Percentiles rank a stretch among this genome's conserved stretches.
These are phyloP conservation scores for Rehmannia glutinosa DNA, from an alignment of 257 asterid species.

Conservation along the genomic window DNA sequence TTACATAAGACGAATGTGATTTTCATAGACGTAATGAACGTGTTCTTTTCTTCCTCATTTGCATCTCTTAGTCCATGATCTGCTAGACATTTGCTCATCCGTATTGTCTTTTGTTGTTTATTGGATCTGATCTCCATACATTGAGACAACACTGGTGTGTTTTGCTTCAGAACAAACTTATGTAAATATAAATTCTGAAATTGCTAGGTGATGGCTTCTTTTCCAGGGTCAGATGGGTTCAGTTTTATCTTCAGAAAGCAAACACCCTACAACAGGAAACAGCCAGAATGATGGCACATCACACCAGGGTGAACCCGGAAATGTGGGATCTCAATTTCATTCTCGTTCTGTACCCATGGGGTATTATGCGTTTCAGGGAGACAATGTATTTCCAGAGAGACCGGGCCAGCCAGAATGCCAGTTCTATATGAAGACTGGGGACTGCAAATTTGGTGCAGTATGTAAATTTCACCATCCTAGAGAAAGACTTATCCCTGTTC, in stretches of 20 bases:
- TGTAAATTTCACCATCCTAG: constrained; percentile 97
- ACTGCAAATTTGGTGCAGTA: constrained; percentile 90
- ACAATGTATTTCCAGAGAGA: constrained; percentile 87
- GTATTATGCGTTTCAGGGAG: constrained; percentile 71
- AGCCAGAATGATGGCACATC: constrained; percentile 47
- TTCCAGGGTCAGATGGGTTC: constrained; percentile 78
- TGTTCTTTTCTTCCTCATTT: neutral
- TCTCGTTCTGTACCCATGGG: constrained; percentile 63
- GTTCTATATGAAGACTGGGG: constrained; percentile 96
- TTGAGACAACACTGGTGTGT: neutral
- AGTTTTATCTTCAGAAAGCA: constrained; percentile 68
- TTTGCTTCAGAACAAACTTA: constrained; percentile 3
- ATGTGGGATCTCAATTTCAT: constrained; percentile 53
- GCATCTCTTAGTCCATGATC: constrained; percentile 1
- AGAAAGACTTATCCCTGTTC: constrained; percentile 76
- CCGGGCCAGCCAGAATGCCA: constrained; percentile 96
- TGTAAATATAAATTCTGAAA: constrained; percentile 12
- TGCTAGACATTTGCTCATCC: neutral
- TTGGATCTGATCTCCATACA: neutral
- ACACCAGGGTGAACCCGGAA: constrained; percentile 45
- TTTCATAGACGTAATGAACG: neutral
- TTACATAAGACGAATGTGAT: neutral
- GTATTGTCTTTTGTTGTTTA: too few species aligned
- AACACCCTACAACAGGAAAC: constrained; percentile 54
- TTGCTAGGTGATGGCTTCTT: constrained; percentile 19